Evolutionary conservation across 2,329 filamentous ascomycete genomes (phyloP).

Genomic region (Helotiales sp.): DNA sequence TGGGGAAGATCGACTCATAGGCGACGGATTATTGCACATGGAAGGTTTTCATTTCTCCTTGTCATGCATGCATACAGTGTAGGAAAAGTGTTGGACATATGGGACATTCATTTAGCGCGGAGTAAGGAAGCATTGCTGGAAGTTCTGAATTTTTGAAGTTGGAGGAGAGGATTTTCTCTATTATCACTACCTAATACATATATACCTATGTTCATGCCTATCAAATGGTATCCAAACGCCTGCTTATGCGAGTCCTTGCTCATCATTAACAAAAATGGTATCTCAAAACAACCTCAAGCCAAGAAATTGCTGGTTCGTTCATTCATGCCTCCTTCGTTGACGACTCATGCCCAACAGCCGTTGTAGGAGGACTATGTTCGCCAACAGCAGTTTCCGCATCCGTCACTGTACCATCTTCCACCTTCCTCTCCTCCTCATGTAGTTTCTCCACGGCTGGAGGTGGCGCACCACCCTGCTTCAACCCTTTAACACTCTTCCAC

Average conservation of each 20-base stretch:
- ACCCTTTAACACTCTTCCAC: conserved; percentile 57
- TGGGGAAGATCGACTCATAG: no score
- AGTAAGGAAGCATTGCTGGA: not conserved
- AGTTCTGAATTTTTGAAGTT: not conserved
- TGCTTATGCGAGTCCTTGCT: no score
- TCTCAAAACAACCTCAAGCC: no score
- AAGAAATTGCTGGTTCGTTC: no score
- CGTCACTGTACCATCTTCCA: not conserved
- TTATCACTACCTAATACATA: not conserved
- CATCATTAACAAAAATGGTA: no score
- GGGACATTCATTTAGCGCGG: not conserved
- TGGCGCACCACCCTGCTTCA: conserved; percentile 27
- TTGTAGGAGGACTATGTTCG: not conserved
- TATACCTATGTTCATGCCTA: not conserved
- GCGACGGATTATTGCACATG: no score
- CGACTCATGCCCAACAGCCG: not conserved
- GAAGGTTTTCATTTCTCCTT: no score
- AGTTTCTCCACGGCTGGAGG: conserved; percentile 1
- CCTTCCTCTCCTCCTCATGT: not conserved
- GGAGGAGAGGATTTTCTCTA: not conserved
- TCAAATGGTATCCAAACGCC: not conserved
- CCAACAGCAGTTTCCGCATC: not conserved
- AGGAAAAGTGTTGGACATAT: not conserved
- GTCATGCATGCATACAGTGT: no score
- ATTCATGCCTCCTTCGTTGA: not conserved